phyloP scores from a whole-genome alignment of 352 stramenopile genomes.

The Phytophthora meadii region DNA sequence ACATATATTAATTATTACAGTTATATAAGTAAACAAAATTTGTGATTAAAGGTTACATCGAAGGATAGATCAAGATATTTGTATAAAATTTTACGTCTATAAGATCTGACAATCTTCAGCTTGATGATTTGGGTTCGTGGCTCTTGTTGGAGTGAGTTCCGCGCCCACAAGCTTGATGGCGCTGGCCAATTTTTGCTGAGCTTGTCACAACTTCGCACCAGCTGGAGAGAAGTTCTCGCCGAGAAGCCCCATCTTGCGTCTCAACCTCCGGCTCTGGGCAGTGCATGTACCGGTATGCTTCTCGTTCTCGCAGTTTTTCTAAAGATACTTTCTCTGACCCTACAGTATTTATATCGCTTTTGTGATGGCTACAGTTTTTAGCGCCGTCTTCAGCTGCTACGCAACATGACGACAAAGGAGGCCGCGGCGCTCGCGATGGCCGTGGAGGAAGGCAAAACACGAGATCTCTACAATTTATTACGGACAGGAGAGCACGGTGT shows the following conservation, averaged over 20 bases:
- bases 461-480: constrained; percentile 62
- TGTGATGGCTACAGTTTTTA: constrained; percentile 10
- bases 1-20: too few relatives aligned
- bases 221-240: constrained; percentile 7
- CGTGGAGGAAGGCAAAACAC: constrained; percentile 45
- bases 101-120: too few relatives aligned
- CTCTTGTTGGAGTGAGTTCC: neutral
- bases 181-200: constrained; percentile 28
- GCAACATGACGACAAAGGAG: constrained; percentile 28
- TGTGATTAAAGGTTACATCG: too few relatives aligned
- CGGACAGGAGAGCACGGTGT: constrained; percentile 60
- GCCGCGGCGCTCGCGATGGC: constrained; percentile 16
- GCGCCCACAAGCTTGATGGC: constrained; percentile 21
- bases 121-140: constrained; percentile 2
- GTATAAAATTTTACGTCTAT: too few relatives aligned
- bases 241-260: constrained; percentile 6
- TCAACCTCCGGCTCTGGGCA: constrained; percentile 10
- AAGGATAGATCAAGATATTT: too few relatives aligned
- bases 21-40: too few relatives aligned
- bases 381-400: neutral
- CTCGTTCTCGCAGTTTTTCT: neutral
- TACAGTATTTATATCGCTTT: constrained; percentile 38
- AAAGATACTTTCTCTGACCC: constrained; percentile 25
- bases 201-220: constrained; percentile 25
- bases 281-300: constrained; percentile 1